Base-by-base conservation (phyloP, 768 basidiomycete genomes). In the Imleria badia region DNA sequence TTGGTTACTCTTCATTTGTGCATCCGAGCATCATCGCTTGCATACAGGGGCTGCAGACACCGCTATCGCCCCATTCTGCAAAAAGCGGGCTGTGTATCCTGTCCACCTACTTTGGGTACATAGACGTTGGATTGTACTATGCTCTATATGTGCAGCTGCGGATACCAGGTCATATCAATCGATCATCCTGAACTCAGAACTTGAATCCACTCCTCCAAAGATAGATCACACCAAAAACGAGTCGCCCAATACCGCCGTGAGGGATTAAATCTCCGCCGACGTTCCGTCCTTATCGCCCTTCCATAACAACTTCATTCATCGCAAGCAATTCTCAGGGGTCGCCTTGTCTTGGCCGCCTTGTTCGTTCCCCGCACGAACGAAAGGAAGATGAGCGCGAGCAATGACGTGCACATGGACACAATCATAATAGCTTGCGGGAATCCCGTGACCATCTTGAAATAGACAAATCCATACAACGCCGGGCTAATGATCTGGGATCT, bases 401-500 rank as follows among this genome's bases (percentile, higher is more conserved):
- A 45, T 45, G 79, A 60, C 20, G 70, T 70, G 34, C 61, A 70
- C 29, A 76, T 68, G 9, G 81, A 78, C 23, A 89, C 72, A 52
- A 84, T 75, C 70, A 94, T 88, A 7, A 94, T 83, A 5, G 82
- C 79, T 35, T 81, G 77, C 3, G 93, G 87, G 64, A 84, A 85
- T 10, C 73, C 76, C 10, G 80, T 81, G 15, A 92, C 90, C 1
- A 90, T 94, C 49, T 75, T 78, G 56, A 81, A 77, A 64, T 85
- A 94, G 11, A 89, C 75, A 17, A 85, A 65, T 6, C 91, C 89
- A 61, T 87, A 94, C 35, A 91, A 31, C 4, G 84, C 72, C 0
- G 93, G 92, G 0, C 87, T 85, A 2, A 93, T 35, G 17, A 94
- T 81, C 55, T 85, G 82, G 26, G 81, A 73, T 66, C 86, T 89